These are phyloP conservation scores for Metarhizium sp. DNA, from an alignment of 2,329 filamentous ascomycete species.

Conservation along the genomic window DNA sequence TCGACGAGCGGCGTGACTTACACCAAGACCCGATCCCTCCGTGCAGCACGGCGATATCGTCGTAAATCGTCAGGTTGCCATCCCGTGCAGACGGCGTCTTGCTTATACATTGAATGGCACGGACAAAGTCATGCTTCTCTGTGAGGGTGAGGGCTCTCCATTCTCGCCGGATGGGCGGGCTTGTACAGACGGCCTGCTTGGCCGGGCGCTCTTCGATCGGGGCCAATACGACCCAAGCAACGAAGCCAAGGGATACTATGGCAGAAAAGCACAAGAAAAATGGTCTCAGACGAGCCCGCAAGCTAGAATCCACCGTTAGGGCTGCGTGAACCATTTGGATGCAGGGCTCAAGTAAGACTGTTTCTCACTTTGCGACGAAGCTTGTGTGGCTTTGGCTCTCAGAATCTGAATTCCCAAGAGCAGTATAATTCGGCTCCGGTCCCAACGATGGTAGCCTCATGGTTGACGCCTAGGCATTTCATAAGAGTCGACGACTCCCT, in stretches of 20 bases:
- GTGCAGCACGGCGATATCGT: conserved; percentile 4
- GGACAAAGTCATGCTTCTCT: conserved; percentile 3
- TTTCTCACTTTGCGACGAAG: neutral
- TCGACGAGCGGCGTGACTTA: neutral
- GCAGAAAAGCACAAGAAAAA: neutral
- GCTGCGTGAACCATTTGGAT: neutral
- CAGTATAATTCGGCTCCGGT: too few relatives aligned
- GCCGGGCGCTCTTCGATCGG: neutral
- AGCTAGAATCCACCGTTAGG: neutral
- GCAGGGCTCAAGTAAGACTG: neutral
- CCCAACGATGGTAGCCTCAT: neutral
- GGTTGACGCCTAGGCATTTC: neutral
- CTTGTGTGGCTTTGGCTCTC: neutral
- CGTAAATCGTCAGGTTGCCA: neutral
- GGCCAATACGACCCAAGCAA: neutral
- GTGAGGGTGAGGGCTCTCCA: neutral
- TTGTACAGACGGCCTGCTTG: neutral
- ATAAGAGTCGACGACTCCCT: neutral
- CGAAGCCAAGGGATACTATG: neutral
- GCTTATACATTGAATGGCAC: neutral
- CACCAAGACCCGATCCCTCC: conserved; percentile 6
- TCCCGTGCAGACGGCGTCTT: neutral
- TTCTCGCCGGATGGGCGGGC: conserved; percentile 1
- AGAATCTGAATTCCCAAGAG: too few relatives aligned
- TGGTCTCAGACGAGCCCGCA: neutral